Base-by-base conservation (phyloP, 108 stramenopile genomes). In the Seminavis robusta region DNA sequence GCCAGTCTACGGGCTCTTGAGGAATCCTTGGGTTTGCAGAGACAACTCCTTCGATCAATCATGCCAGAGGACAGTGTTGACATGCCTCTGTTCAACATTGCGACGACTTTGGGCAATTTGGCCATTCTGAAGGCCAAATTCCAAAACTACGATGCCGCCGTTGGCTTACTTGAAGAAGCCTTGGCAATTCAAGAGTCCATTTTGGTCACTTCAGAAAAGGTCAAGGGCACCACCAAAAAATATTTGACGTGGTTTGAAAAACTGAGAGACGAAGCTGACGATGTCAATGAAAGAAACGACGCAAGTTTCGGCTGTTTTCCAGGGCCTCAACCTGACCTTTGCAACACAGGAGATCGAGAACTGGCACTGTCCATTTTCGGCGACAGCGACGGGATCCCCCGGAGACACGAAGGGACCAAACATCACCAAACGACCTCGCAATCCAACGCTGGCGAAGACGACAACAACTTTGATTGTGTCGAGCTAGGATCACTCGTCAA, bases 21-120 rank as follows among this genome's bases (percentile, higher is more conserved):
- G 1, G 64, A 65, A 34, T 56, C 64, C 19, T 41, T 56, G 2
- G 50, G 40, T 21, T 17, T 67, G 40, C 59, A 67, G 21, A 16
- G 43, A 44, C 25, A 31, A 15, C 4, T 60, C 16, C 33, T 67
- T 7, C 16, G 23, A 9, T 17, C 47, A 3, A 11, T 19, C 1
- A 23, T 34, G 4, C 1, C 9, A 3, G 25, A 16, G 10, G 25
- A 34, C 4, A 38, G 47, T 17, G n/a, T n/a, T n/a, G 64, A 65
- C 2, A 33, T 24, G 2, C n/a, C 28, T 25, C 21, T 65, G 15
- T 46, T 52, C 36, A 41, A 65, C 33, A 56, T 65, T 26, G 60
- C 55, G 1, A 19, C 42, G 0, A 53, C 55, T 19, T 56, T 52
- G 36, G 53, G 43, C 25, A 65, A 65, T 30, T 21, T 65, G 13